phyloP scores from a whole-genome alignment of 345 rosid genomes.

The Mercurialis annua region DNA sequence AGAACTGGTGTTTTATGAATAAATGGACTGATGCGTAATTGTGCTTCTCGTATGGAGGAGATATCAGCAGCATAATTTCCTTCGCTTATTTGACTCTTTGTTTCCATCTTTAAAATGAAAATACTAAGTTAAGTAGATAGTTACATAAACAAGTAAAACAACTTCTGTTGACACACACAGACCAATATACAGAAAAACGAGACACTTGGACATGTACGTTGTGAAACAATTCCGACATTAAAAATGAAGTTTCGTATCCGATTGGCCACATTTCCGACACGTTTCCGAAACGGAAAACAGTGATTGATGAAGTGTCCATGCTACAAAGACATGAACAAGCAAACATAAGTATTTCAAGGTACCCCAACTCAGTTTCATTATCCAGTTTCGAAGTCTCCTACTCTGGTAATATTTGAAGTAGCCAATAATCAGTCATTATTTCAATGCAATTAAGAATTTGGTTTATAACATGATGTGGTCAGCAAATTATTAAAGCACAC shows the following conservation, averaged over 20 bases:
- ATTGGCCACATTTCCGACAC: too few relatives aligned
- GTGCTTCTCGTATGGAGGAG: slow-evolving; percentile 70
- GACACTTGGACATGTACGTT: too few relatives aligned
- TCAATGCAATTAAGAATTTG: too few relatives aligned
- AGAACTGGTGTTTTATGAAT: slow-evolving; percentile 72
- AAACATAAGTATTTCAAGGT: background rate
- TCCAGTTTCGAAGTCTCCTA: too few relatives aligned
- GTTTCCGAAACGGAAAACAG: too few relatives aligned
- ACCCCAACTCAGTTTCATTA: background rate
- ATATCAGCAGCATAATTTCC: slow-evolving; percentile 77
- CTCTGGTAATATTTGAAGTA: background rate
- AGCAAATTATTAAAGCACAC: too few relatives aligned
- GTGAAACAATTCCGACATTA: too few relatives aligned
- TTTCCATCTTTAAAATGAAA: slow-evolving; percentile 38
- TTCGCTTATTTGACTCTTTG: slow-evolving; percentile 13
- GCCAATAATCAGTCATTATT: too few relatives aligned
- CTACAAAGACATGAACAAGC: background rate
- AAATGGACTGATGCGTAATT: slow-evolving; percentile 49
- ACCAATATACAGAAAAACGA: too few relatives aligned
- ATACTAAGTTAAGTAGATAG: background rate
- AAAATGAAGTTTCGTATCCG: too few relatives aligned
- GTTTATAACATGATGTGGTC: too few relatives aligned
- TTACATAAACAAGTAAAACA: background rate
- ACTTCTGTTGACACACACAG: background rate
- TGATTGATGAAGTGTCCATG: too few relatives aligned